A percentile compares a stretch with the other conserved stretches of the same genome.
Conservation (phyloP, 2,329 filamentous ascomycete genomes). For the Berkeleyomyces rouxiae region DNA sequence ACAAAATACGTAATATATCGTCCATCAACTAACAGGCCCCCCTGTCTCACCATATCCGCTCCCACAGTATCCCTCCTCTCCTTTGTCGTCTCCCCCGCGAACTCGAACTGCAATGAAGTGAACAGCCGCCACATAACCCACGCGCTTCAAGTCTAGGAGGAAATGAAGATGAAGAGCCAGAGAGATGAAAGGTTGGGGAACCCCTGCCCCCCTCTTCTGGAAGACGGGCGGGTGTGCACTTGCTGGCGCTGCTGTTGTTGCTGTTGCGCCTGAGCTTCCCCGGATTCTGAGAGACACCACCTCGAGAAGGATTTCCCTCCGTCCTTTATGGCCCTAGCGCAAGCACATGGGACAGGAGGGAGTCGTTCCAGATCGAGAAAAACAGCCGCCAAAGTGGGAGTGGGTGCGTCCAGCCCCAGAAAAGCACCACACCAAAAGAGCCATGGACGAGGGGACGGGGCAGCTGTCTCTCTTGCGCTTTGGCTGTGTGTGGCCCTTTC, state of each 20-base stretch:
- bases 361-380: background rate
- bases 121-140: background rate
- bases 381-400: background rate
- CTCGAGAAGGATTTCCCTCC: background rate
- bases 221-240: background rate
- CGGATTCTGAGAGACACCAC: background rate
- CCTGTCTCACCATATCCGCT: background rate
- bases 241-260: background rate
- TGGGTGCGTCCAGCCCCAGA: background rate
- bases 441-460: background rate
- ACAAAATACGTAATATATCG: background rate
- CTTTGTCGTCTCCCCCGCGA: background rate
- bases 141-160: background rate
- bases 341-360: background rate
- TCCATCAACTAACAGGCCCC: background rate
- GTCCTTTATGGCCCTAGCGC: background rate
- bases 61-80: background rate
- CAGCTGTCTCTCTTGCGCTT: background rate
- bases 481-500: background rate
- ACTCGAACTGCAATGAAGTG: background rate
- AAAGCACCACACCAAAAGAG: background rate
- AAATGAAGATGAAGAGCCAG: background rate
- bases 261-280: background rate
- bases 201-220: background rate
- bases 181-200: conserved; percentile 3